phyloP scores from a whole-genome alignment of 1,284 basidiomycete genomes.

The Xerocomus nothofagi region DNA sequence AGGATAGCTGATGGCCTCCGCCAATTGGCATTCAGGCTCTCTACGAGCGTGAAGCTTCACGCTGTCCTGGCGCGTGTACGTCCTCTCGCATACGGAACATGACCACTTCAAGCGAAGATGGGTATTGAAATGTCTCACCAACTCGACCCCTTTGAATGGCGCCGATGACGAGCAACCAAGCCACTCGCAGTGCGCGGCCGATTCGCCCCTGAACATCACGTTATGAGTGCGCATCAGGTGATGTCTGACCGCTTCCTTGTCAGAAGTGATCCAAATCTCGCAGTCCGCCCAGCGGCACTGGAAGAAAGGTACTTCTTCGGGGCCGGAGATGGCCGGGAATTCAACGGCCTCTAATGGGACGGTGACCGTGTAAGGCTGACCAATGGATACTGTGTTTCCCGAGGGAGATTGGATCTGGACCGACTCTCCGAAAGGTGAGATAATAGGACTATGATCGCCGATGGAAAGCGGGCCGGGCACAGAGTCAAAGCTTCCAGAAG shows the following conservation, averaged over 20 bases:
- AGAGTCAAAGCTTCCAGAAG: neutral
- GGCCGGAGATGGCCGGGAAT: neutral
- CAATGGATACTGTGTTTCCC: neutral
- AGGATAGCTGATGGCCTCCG: slow-evolving; percentile 14
- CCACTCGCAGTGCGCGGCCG: slow-evolving; percentile 15
- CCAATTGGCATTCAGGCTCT: slow-evolving; percentile 8
- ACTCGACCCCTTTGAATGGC: slow-evolving; percentile 6
- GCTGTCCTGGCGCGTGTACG: slow-evolving; percentile 22
- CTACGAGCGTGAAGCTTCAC: slow-evolving; percentile 11
- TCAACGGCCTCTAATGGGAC: slow-evolving; percentile 14
- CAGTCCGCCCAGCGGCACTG: slow-evolving; percentile 23
- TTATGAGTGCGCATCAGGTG: slow-evolving; percentile 19
- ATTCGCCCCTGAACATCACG: slow-evolving; percentile 4
- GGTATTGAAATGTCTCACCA: slow-evolving; percentile 22
- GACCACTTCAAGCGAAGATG: slow-evolving; percentile 21
- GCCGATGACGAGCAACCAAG: slow-evolving; percentile 2
- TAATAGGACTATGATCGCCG: neutral
- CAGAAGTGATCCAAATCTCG: slow-evolving; percentile 19
- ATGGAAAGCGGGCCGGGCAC: neutral
- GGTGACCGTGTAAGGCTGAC: neutral
- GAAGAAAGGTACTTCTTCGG: slow-evolving; percentile 13
- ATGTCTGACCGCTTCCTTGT: slow-evolving; percentile 14
- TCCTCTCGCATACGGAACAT: slow-evolving; percentile 18
- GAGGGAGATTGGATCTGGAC: neutral
- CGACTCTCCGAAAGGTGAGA: neutral